Evolutionary conservation across 2,329 filamentous ascomycete genomes (phyloP).

Genomic region (Fusarium nodosum): DNA sequence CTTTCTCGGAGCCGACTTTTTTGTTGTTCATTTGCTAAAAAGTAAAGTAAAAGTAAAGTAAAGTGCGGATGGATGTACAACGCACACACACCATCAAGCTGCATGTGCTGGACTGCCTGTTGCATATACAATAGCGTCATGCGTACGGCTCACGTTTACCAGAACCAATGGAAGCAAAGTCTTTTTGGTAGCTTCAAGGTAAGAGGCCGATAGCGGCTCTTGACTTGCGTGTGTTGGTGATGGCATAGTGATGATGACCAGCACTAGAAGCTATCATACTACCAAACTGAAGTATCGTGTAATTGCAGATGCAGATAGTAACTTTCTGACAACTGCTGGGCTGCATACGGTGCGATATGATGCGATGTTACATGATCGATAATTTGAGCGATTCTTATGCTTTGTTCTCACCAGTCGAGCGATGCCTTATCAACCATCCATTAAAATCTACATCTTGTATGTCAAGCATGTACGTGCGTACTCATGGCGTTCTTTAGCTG

Average conservation of each 20-base stretch:
- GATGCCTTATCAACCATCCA: slow-evolving; percentile 34
- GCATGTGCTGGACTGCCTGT: slow-evolving; percentile 23
- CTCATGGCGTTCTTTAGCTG: slow-evolving; percentile 37
- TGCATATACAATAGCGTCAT: slow-evolving; percentile 49
- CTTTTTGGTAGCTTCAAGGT: slow-evolving; percentile 36
- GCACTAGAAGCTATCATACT: slow-evolving; percentile 12
- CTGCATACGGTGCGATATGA: slow-evolving; percentile 3
- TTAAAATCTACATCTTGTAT: slow-evolving; percentile 2
- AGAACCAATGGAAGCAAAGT: slow-evolving; percentile 37
- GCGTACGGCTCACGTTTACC: slow-evolving; percentile 35
- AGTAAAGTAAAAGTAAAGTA: not conserved
- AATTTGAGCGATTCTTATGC: slow-evolving; percentile 8
- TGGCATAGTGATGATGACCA: slow-evolving; percentile 37
- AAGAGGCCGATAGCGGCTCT: slow-evolving; percentile 40
- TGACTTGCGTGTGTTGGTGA: slow-evolving; percentile 32
- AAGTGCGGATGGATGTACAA: slow-evolving; percentile 14
- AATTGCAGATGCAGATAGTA: not conserved
- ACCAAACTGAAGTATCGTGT: not conserved
- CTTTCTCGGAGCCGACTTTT: slow-evolving; percentile 29
- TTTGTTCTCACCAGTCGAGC: slow-evolving; percentile 34
- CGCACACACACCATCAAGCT: slow-evolving; percentile 7
- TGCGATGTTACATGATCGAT: slow-evolving; percentile 8
- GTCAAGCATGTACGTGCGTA: slow-evolving; percentile 13
- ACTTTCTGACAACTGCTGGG: slow-evolving; percentile 31
- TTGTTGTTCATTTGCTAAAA: slow-evolving; percentile 8